phyloP scores from a whole-genome alignment of 441 rosid genomes.

The Adansonia gregorii region DNA sequence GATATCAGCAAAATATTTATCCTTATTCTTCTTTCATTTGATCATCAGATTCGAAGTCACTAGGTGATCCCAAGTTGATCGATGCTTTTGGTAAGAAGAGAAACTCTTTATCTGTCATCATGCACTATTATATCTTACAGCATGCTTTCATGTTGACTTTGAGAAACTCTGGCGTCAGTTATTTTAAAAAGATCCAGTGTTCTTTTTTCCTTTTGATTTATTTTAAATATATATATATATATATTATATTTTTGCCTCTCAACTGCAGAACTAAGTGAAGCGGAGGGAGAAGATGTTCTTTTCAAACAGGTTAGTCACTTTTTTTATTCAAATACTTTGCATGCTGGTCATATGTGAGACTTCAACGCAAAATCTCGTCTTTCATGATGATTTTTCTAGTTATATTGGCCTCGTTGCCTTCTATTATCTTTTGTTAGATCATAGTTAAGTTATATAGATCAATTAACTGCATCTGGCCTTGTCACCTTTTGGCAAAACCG shows the following conservation, averaged over 20 bases:
- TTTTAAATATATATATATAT: too few species aligned
- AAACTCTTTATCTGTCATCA: slow-evolving; percentile 16
- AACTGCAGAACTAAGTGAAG: slow-evolving; percentile 71
- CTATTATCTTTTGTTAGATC: background rate
- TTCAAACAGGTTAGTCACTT: slow-evolving; percentile 75
- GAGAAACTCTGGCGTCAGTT: slow-evolving; percentile 4
- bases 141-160: slow-evolving; percentile 13
- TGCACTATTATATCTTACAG: background rate
- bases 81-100: slow-evolving; percentile 83
- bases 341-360: background rate
- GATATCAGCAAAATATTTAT: background rate
- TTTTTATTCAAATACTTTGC: slow-evolving; percentile 10
- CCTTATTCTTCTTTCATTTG: slow-evolving; percentile 12
- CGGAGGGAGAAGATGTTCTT: slow-evolving; percentile 83
- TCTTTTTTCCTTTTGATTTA: background rate
- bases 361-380: background rate
- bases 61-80: slow-evolving; percentile 62
- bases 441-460: background rate
- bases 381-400: background rate
- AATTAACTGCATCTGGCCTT: background rate
- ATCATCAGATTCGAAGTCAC: slow-evolving; percentile 63
- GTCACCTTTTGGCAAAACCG: background rate
- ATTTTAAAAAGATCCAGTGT: background rate
- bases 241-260: background rate
- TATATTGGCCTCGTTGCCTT: background rate